Base-by-base conservation (phyloP, 2,329 filamentous ascomycete species). In the Colletotrichum navitas region DNA sequence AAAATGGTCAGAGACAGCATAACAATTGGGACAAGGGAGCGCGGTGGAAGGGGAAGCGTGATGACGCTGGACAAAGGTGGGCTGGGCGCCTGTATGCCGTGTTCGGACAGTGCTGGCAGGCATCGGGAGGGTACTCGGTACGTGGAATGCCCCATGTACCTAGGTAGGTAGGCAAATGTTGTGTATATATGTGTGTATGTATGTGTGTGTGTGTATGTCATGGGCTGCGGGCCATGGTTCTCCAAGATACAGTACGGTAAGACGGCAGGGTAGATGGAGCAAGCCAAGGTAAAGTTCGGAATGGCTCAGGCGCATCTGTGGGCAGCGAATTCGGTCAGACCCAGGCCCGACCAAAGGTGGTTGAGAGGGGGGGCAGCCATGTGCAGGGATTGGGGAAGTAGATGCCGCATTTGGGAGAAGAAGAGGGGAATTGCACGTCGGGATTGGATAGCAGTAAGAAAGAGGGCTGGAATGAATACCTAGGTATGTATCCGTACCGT, bases 281-380 rank as follows among this genome's bases (percentile, higher is more conserved):
- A 47, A 69, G 65, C 24, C 58, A 55, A 39, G 65, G 63, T 34
- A 60, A 32, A 54, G 47, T 49, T 63, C 5, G 56, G 26, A 52
- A 54, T 34, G 67, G 69, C 54, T 63, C 69, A 69, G 69, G 60
- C 65, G 47, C 41, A 64, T 69, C 65, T 60, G 69, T 69, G 69
- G 65, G 32, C 65, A 64, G 26, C 47, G 29, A 64, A 36, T 47
- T 64, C 64, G 68, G 56, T 36, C 69, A 64, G 65, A 55, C 59
- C 47, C 65, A 64, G 52, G 58, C 36, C 64, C 51, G 55, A 59
- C 45, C 58, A 14, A 45, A 54, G 36, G 16, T 52, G 41, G 56
- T 34, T 14, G 41, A 56, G 39, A 34, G 56, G 56, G 34, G 41
- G 61, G 51, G 16, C 26, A 54, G 64, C 45, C 58, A 39, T 45